These are phyloP conservation scores for Hsuehochloa calcarea DNA, from an alignment of 176 grass and related monocot species.

Conservation along the genomic window DNA sequence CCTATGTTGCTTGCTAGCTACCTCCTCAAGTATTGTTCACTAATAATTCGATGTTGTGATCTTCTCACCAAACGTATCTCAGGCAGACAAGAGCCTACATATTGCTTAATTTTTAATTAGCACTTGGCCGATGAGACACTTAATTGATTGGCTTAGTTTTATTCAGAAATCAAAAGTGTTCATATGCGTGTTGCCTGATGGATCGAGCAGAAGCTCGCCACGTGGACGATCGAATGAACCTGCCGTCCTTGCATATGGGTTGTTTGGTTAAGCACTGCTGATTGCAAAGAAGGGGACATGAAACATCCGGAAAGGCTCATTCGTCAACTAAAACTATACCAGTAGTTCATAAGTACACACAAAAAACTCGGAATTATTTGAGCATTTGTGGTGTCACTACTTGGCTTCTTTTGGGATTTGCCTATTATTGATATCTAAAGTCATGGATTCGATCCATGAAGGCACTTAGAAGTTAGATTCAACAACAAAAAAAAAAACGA, in stretches of 20 bases:
- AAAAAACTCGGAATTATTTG: neutral
- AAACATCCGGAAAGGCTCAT: neutral
- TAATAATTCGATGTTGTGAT: neutral
- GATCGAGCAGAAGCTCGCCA: neutral
- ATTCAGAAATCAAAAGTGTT: neutral
- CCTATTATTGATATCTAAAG: neutral
- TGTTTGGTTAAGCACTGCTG: neutral
- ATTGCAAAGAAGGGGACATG: neutral
- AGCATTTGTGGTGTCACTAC: neutral
- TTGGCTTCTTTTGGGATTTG: conserved; percentile 15
- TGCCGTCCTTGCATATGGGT: neutral
- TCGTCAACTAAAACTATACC: neutral
- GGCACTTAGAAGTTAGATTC: neutral
- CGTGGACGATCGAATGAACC: neutral
- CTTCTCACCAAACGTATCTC: neutral
- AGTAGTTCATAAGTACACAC: neutral
- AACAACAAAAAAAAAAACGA: neutral
- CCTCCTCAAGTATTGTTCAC: no score
- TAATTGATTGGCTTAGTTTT: neutral
- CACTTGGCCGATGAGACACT: neutral
- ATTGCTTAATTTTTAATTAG: neutral
- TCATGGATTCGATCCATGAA: neutral
- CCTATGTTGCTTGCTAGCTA: no score
- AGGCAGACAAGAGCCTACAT: neutral
- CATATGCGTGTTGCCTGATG: neutral